A percentile compares a stretch with the other conserved stretches of the same genome.
phyloP scores from a whole-genome alignment of 2,329 filamentous ascomycete species.

The Penicillium expansum region DNA sequence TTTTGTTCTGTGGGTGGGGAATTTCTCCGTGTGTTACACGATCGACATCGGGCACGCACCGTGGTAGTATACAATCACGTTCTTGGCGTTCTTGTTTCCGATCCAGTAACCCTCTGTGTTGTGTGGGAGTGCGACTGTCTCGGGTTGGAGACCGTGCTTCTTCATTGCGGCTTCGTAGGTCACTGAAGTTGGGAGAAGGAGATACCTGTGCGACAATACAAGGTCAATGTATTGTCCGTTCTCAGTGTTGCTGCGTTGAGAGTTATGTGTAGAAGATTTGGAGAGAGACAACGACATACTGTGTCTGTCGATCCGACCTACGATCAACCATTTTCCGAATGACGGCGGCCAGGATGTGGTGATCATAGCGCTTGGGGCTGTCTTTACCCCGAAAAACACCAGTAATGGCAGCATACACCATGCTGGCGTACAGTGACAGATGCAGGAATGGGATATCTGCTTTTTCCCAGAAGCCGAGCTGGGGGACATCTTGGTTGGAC shows the following conservation, averaged over 20 bases:
- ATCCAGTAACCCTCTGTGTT: conserved; percentile 39
- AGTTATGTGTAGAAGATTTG: neutral
- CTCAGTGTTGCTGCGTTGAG: neutral
- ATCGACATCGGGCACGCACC: conserved; percentile 23
- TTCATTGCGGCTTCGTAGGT: conserved; percentile 29
- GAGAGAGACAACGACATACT: conserved; percentile 29
- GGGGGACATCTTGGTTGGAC: conserved; percentile 15
- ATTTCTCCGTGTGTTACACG: conserved; percentile 2
- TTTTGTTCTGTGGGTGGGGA: neutral
- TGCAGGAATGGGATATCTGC: conserved; percentile 30
- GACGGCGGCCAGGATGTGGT: conserved; percentile 35
- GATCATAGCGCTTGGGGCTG: conserved; percentile 35
- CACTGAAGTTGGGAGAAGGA: conserved; percentile 24
- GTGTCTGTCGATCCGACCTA: conserved; percentile 29
- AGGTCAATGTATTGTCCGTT: neutral
- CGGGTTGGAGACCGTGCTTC: conserved; percentile 26
- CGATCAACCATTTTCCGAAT: conserved; percentile 30
- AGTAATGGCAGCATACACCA: conserved; percentile 33
- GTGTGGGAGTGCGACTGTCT: conserved; percentile 32
- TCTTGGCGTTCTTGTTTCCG: conserved; percentile 40
- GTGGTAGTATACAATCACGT: conserved; percentile 40
- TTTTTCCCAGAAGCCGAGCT: conserved; percentile 37
- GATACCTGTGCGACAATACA: conserved; percentile 19
- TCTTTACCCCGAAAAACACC: conserved; percentile 40
- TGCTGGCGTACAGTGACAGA: conserved; percentile 26